These are phyloP conservation scores for Quercus parvula DNA, from an alignment of 306 rosid species.

Conservation along the genomic window DNA sequence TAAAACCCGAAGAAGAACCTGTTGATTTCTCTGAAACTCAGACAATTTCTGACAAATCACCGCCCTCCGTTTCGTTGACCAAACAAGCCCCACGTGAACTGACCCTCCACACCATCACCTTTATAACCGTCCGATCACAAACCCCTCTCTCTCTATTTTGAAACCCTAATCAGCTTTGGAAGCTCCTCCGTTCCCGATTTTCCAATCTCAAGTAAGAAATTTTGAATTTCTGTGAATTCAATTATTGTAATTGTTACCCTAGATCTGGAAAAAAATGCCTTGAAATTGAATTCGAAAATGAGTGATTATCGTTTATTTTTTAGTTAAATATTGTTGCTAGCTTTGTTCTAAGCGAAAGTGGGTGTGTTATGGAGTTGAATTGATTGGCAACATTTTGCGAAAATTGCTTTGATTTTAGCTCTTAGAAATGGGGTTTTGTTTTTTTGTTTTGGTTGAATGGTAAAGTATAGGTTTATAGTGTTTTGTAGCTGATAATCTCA, in stretches of 20 bases:
- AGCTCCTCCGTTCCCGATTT: background rate
- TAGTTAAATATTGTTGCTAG: background rate
- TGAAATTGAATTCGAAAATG: background rate
- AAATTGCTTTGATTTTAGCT: too few relatives aligned
- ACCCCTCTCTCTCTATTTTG: conserved; percentile 5
- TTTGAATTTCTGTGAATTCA: background rate
- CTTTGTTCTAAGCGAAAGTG: background rate
- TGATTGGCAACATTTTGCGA: conserved; percentile 1
- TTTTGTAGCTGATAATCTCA: background rate
- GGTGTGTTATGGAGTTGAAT: conserved; percentile 11
- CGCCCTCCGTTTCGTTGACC: conserved; percentile 24
- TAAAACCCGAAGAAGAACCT: background rate
- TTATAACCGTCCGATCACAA: conserved; percentile 14
- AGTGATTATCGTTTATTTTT: background rate
- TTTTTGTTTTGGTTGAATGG: too few relatives aligned
- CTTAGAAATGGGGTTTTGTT: too few relatives aligned
- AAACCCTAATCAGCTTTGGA: conserved; percentile 49
- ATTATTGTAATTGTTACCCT: background rate
- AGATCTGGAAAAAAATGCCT: conserved; percentile 30
- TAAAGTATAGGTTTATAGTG: background rate
- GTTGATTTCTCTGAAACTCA: background rate
- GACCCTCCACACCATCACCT: background rate
- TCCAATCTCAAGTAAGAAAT: conserved; percentile 34
- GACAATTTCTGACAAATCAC: background rate
- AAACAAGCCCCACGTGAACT: background rate